Evolutionary conservation across 176 grass and related monocot species (phyloP).

Genomic region (Alloteropsis semialata): DNA sequence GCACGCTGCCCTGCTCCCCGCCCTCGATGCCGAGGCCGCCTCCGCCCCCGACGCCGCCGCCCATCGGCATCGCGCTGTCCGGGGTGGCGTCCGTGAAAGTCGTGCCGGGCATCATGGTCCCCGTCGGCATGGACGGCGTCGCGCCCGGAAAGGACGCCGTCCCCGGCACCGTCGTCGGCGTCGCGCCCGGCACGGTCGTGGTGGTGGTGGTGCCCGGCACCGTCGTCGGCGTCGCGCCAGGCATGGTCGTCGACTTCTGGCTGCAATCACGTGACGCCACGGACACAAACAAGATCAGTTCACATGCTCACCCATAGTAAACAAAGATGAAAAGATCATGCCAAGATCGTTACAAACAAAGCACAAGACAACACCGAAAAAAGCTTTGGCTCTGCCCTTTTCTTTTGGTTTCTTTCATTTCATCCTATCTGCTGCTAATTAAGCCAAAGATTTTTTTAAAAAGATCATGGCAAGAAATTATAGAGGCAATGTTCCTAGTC

Average conservation of each 20-base stretch:
- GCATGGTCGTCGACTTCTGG: conserved; percentile 59
- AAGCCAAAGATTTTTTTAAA: neutral
- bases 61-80: conserved; percentile 31
- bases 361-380: neutral
- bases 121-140: conserved; percentile 13
- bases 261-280: conserved; percentile 36
- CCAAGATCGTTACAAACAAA: neutral
- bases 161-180: neutral
- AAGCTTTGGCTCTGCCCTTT: neutral
- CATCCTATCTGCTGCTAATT: conserved; percentile 5
- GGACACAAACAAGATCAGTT: conserved; percentile 9
- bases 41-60: neutral
- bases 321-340: too few relatives aligned
- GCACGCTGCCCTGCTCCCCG: conserved; percentile 30
- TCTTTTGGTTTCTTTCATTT: neutral
- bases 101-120: conserved; percentile 8
- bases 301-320: neutral
- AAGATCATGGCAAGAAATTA: conserved; percentile 5
- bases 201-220: neutral
- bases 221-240: neutral
- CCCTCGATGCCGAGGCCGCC: conserved; percentile 2
- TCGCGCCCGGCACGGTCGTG: neutral
- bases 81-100: conserved; percentile 41
- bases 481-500: neutral
- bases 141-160: neutral